Conservation (phyloP, 1,139 yeast species). For the Yamadazyma pseudoaaseri region DNA sequence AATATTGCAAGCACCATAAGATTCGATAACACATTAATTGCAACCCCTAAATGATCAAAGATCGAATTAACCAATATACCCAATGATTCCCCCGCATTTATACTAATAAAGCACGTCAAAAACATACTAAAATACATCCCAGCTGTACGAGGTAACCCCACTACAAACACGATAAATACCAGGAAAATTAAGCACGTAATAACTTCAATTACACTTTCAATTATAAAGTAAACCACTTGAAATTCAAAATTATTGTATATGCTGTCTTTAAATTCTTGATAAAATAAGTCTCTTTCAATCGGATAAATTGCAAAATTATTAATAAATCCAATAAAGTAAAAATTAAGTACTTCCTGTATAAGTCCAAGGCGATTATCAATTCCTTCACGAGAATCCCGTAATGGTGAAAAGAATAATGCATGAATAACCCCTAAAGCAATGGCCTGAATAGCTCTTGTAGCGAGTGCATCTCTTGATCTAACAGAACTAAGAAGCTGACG, state of each 20-base stretch:
- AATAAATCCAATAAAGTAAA: conserved; percentile 78
- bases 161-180: conserved; percentile 61
- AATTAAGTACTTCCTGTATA: conserved; percentile 68
- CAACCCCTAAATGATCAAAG: conserved; percentile 75
- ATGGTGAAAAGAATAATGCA: conserved; percentile 71
- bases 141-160: conserved; percentile 72
- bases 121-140: conserved; percentile 67
- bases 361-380: conserved; percentile 68
- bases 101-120: conserved; percentile 51
- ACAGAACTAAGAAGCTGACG: conserved; percentile 48
- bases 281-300: conserved; percentile 68
- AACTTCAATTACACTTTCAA: conserved; percentile 76
- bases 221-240: conserved; percentile 58
- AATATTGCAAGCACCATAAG: conserved; percentile 66
- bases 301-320: conserved; percentile 78
- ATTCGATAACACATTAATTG: conserved; percentile 67
- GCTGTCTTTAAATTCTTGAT: conserved; percentile 75
- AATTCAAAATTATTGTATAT: conserved; percentile 70
- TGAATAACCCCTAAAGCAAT: conserved; percentile 63
- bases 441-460: conserved; percentile 68
- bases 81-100: conserved; percentile 78
- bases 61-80: conserved; percentile 79
- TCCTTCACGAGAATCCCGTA: conserved; percentile 57
- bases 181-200: conserved; percentile 59
- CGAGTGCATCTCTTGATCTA: conserved; percentile 60